These are phyloP conservation scores for Micractinium conductrix DNA, from an alignment of 139 green algal species.

Conservation along the genomic window DNA sequence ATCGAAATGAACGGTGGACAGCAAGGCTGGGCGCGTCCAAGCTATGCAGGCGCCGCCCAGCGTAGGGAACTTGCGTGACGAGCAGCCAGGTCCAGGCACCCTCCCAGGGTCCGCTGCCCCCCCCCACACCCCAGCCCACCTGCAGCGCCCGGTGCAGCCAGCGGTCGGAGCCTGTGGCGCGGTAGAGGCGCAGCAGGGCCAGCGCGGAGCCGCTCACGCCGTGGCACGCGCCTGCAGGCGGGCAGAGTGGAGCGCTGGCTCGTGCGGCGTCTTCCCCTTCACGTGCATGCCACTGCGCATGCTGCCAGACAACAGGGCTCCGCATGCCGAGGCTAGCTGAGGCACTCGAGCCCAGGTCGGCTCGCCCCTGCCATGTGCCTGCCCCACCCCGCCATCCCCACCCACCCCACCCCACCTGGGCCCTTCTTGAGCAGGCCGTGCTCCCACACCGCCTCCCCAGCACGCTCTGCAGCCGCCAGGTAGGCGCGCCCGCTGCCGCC, in stretches of 20 bases:
- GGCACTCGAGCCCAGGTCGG: too few relatives aligned
- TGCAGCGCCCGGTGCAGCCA: constrained; percentile 46
- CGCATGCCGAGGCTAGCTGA: too few relatives aligned
- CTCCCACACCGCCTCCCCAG: constrained; percentile 62
- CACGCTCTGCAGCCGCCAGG: constrained; percentile 48
- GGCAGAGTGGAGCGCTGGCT: neutral
- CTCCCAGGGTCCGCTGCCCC: too few relatives aligned
- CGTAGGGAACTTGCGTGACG: too few relatives aligned
- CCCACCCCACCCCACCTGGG: neutral
- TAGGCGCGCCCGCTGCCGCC: neutral
- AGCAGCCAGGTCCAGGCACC: too few relatives aligned
- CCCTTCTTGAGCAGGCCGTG: constrained; percentile 68
- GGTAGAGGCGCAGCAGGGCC: constrained; percentile 59
- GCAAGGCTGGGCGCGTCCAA: too few relatives aligned
- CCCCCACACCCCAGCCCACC: constrained; percentile 39
- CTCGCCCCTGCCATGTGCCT: neutral
- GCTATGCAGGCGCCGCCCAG: too few relatives aligned
- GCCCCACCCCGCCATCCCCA: neutral
- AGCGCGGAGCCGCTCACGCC: constrained; percentile 72
- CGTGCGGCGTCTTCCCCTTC: neutral
- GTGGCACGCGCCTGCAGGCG: constrained; percentile 59
- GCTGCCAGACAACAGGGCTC: neutral
- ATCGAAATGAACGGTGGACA: too few relatives aligned
- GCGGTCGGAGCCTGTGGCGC: constrained; percentile 44
- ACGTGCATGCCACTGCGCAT: neutral